Base-by-base conservation (phyloP, 2,329 filamentous ascomycete genomes). In the Aspergillus fumigatus region DNA sequence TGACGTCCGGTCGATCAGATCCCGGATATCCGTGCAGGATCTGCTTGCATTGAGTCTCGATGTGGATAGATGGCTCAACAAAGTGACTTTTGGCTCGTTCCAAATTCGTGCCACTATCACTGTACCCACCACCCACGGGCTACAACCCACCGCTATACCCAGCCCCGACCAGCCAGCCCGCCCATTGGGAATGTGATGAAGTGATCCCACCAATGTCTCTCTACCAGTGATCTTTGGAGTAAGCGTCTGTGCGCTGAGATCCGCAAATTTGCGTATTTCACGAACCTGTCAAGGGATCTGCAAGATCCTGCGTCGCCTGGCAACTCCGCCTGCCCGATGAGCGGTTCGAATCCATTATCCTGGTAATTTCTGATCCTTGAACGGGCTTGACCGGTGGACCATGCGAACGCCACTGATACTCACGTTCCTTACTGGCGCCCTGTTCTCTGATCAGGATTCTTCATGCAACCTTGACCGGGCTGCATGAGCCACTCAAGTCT, bases 371-470 rank as follows among this genome's bases (percentile, higher is more conserved):
- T 38, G 6, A 7, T n/a, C 32, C 32, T 17, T 17, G 32, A 5
- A 17, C 32, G 14, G 32, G 32, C 32, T 54, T 45, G 51, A 43
- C 52, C 40, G 48, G 58, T 63, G 62, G 61, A 54, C 58, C 55
- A 55, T 53, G 49, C 52, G 51, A 52, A 54, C 45, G 40, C 53
- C 41, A 55, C 56, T 63, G 62, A 59, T 57, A 50, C 63, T 50
- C 53, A 51, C 53, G 53, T 60, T 58, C 50, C 52, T 56, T 51
- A 57, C 51, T 57, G 55, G 50, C 57, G 55, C 26, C 26, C 49
- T 58, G 50, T 51, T 45, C 53, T 25, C 41, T 54, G 47, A 17
- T 29, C 53, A 47, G 51, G 51, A 58, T 59, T 58, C 55, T 58
- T 59, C 59, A 35, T 27, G 48, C 35, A 57, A 52, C 41, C 56